Evolutionary conservation across 208 protist genomes (phyloP).

Genomic region (Acanthamoeba royreba): DNA sequence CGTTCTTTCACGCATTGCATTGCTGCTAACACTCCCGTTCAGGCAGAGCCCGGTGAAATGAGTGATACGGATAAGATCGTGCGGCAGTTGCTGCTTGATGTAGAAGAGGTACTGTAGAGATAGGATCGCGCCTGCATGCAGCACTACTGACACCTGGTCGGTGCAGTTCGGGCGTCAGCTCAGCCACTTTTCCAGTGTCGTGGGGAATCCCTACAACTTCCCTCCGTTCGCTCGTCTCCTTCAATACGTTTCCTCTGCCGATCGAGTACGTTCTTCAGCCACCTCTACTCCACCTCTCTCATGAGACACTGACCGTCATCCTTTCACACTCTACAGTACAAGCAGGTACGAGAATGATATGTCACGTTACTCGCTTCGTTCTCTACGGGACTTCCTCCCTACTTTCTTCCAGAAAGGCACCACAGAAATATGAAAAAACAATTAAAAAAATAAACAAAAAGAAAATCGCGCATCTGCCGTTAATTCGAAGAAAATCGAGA

Average conservation of each 20-base stretch:
- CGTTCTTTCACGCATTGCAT: background rate
- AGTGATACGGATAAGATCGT: constrained; percentile 7
- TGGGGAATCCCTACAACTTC: background rate
- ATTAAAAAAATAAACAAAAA: too few species aligned
- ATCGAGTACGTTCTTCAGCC: background rate
- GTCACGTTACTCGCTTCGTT: too few species aligned
- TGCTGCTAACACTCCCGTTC: background rate
- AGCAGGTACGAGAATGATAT: too few species aligned
- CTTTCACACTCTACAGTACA: too few species aligned
- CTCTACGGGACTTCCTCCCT: too few species aligned
- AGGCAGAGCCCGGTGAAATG: background rate
- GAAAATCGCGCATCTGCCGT: too few species aligned
- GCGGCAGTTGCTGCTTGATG: background rate
- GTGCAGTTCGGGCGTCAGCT: background rate
- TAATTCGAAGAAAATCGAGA: too few species aligned
- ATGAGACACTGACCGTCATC: too few species aligned
- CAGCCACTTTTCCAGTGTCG: background rate
- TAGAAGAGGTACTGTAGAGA: background rate
- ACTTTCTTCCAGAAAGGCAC: too few species aligned
- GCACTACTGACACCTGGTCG: background rate
- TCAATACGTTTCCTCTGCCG: background rate
- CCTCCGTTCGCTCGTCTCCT: background rate
- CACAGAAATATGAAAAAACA: too few species aligned
- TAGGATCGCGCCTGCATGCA: background rate
- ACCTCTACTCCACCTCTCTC: background rate